Evolutionary conservation across 139 green algal genomes (phyloP).

Genomic region (Asterochloris erici): DNA sequence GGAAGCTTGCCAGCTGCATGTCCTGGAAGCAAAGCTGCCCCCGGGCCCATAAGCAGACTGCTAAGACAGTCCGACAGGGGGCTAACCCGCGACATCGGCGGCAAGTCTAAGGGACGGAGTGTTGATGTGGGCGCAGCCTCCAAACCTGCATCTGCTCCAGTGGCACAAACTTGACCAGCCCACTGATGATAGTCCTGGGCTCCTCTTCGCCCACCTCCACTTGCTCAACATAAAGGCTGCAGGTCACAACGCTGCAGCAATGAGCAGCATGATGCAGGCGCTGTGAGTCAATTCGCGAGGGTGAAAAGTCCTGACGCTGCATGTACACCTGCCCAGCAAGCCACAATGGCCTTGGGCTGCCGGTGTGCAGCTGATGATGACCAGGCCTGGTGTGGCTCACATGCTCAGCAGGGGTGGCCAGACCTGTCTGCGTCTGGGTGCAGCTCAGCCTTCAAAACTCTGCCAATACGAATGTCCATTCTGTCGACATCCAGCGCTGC

Average conservation of each 20-base stretch:
- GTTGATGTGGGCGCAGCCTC: not conserved
- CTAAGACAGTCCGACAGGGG: too few species aligned
- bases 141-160: constrained; percentile 45
- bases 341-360: not conserved
- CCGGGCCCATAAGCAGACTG: too few species aligned
- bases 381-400: not conserved
- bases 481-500: constrained; percentile 2
- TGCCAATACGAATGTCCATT: constrained; percentile 79
- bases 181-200: constrained; percentile 80
- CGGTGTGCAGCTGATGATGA: not conserved
- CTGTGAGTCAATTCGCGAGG: not conserved
- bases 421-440: constrained; percentile 83
- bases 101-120: not conserved
- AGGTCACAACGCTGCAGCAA: not conserved
- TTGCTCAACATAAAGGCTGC: constrained; percentile 88
- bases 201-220: constrained; percentile 88
- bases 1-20: too few species aligned
- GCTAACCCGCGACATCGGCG: not conserved
- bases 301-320: not conserved
- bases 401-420: not conserved
- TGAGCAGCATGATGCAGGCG: not conserved
- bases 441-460: constrained; percentile 64
- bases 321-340: not conserved
- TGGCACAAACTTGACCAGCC: constrained; percentile 90
- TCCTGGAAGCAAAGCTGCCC: too few species aligned